Conservation (phyloP, 768 basidiomycete genomes). For the Pulveroboletus sp. region DNA sequence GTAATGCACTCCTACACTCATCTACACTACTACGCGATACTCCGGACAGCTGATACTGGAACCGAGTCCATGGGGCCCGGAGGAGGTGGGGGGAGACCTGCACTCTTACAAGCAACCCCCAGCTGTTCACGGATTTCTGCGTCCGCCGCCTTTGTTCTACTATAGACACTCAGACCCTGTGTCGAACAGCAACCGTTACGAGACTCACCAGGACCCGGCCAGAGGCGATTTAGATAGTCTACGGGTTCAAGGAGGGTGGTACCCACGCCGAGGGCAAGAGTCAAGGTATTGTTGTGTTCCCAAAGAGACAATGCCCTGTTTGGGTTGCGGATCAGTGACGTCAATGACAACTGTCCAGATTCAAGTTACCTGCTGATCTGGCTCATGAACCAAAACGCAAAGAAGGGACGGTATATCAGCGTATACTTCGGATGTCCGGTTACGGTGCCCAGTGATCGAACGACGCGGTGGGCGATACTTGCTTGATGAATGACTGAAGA, state of each 20-base stretch:
- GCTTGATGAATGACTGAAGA: constrained; percentile 57
- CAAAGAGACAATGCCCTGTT: constrained; percentile 54
- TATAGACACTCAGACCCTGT: constrained; percentile 4
- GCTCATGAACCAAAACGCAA: constrained; percentile 72
- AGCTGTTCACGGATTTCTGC: constrained; percentile 45
- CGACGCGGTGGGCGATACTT: constrained; percentile 53
- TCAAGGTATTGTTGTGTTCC: constrained; percentile 55
- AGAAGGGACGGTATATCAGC: constrained; percentile 59
- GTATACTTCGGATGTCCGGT: constrained; percentile 48
- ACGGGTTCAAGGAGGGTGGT: constrained; percentile 56
- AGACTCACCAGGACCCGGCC: constrained; percentile 59
- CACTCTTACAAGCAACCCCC: constrained; percentile 41
- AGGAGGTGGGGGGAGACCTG: constrained; percentile 44
- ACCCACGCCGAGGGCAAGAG: constrained; percentile 58
- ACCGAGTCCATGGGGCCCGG: constrained; percentile 20
- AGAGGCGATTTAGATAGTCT: constrained; percentile 57
- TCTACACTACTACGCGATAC: too few relatives aligned
- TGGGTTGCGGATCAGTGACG: constrained; percentile 9
- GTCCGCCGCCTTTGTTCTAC: constrained; percentile 53
- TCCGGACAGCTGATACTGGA: too few relatives aligned
- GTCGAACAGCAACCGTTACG: not conserved
- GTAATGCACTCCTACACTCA: constrained; percentile 8
- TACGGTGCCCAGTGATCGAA: constrained; percentile 55
- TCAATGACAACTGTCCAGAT: not conserved
- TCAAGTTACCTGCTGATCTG: constrained; percentile 53